Base-by-base conservation (phyloP, 2,329 filamentous ascomycete genomes). In the Paramyrothecium roridum region DNA sequence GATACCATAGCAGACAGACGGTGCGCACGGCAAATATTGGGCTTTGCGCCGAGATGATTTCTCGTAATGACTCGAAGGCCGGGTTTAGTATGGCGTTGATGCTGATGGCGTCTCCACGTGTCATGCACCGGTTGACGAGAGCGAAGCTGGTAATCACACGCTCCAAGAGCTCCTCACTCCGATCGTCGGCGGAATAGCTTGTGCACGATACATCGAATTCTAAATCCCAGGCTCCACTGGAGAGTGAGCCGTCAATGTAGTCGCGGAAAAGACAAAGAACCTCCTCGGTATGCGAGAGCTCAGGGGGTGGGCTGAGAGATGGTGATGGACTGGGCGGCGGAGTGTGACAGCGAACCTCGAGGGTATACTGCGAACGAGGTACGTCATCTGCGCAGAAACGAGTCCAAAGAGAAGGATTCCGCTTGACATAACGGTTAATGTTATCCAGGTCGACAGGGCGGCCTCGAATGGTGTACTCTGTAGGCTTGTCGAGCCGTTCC, bases 361-460 rank as follows among this genome's bases (percentile, higher is more conserved):
- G 54, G 3, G 59, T 59, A 0, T 69, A 69, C 54, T 72, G 69
- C 3, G 63, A 55, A 52, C 62, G 70, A 23, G 69, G 69, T 3
- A 62, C 56, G 16, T 70, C 59, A 16, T 69, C 69, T 8, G 67
- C 66, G 19, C 60, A 63, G 45, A 70, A 67, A 3, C 64, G 66
- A 45, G 68, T 63, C 21, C 73, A 63, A 11, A 73, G 63, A 2
- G 64, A 61, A 6, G 73, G 73, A 51, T 74, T 75, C 3, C 72
- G 65, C 57, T 73, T 71, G 30, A 76, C 63, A 45, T 75, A 76
- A 37, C 73, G 71, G 57, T 68, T 69, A 53, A 76, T 70, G 59
- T 73, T 74, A 48, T 74, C 69, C 49, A 73, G 61, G 52, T 73
- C 71, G 43, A 76, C 71, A 7, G 63, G 65, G 22, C 73, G 70